Base-by-base conservation (phyloP, 441 rosid genomes). In the Flueggea neowawraea region DNA sequence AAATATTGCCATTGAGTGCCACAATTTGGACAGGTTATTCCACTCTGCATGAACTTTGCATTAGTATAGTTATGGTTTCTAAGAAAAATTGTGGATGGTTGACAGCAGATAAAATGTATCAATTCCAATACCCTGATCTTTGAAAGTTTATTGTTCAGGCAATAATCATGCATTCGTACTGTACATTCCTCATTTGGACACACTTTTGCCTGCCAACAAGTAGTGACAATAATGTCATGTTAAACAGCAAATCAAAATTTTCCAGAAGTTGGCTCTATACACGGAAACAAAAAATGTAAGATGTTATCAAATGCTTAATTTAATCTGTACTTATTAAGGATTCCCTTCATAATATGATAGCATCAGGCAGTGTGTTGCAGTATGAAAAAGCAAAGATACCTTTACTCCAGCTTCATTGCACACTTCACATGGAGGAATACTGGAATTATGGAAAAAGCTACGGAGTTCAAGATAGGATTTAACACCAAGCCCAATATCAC, bases 331-430 rank as follows among this genome's bases (percentile, higher is more conserved):
- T 2, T 2, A 0, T 22, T 22, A 22, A 22, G 28, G 28, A 22
- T 22, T 22, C 28, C 28, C 28, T 22, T 22, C 28, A 22, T 22
- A 22, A 22, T 22, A 22, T 22, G 28, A 22, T 22, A n/a, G 28
- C 28, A 22, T 22, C 28, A 22, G 28, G 28, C 28, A 22, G 28
- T 22, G 2, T 22, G 28, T 22, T 22, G 1, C 28, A 22, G 28
- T 22, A 22, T 22, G 28, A 22, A 22, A 22, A 22, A 22, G 28
- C 28, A 60, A 65, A 16, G 57, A 43, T 43, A 88, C 98, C 97
- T 93, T 93, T 36, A 90, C 64, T 39, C 84, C 96, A 65, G 94
- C 88, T 78, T 91, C 99, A 15, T 87, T 88, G 82, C 99, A 94
- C 50, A 94, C 88, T 76, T 84, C 84, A 58, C 99, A 94, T 15